Evolutionary conservation across 345 rosid species (phyloP).

Genomic region (Arabidopsis suecica): DNA sequence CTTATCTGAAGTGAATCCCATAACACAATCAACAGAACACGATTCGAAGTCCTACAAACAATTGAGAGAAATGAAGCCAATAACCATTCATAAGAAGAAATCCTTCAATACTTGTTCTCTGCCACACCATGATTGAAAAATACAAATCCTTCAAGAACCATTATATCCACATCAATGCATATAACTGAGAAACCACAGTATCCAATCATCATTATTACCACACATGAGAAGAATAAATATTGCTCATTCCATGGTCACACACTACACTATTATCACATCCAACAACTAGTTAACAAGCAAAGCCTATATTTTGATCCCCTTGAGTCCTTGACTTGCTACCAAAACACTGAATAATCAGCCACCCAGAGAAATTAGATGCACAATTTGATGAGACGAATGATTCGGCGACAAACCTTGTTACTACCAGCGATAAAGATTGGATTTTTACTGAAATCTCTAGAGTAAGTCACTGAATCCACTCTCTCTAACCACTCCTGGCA

Average conservation of each 20-base stretch:
- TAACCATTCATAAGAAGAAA: neutral
- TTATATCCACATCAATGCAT: neutral
- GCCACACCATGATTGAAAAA: conserved; percentile 3
- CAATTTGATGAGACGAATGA: neutral
- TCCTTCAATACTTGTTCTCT: neutral
- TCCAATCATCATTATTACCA: neutral
- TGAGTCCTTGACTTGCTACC: neutral
- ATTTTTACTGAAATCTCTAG: conserved; percentile 73
- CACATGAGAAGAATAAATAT: neutral
- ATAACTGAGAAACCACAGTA: neutral
- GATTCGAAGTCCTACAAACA: conserved; percentile 59
- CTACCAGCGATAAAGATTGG: conserved; percentile 66
- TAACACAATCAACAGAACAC: conserved; percentile 69
- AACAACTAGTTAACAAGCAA: conserved; percentile 18
- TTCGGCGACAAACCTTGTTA: conserved; percentile 48
- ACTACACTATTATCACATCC: neutral
- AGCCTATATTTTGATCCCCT: neutral
- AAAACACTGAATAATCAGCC: neutral
- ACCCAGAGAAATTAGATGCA: neutral
- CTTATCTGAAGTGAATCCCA: conserved; percentile 47
- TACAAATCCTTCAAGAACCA: neutral
- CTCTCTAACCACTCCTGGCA: conserved; percentile 84
- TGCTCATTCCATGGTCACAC: neutral
- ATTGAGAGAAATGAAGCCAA: neutral
- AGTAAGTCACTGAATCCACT: conserved; percentile 62